phyloP scores from a whole-genome alignment of 1,139 yeast genomes.

The Saccharomyces pastorianus region DNA sequence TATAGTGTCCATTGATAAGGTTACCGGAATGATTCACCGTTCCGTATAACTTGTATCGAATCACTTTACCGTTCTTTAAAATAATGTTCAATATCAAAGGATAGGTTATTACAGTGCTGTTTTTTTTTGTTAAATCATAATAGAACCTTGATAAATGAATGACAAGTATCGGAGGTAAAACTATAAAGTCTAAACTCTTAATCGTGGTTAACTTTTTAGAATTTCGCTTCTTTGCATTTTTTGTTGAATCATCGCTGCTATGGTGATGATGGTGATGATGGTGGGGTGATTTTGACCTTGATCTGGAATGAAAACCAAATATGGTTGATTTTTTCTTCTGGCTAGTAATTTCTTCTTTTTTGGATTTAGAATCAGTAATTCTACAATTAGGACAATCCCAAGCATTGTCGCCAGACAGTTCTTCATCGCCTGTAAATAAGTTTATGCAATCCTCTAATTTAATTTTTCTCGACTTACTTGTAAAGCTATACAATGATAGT shows the following conservation, averaged over 20 bases:
- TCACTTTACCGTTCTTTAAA: conserved; percentile 33
- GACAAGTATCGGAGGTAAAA: conserved; percentile 53
- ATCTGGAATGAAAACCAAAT: neutral
- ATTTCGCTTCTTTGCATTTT: conserved; percentile 13
- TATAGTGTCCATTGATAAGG: conserved; percentile 62
- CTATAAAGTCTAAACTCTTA: conserved; percentile 50
- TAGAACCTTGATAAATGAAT: conserved; percentile 55
- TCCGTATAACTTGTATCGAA: conserved; percentile 47
- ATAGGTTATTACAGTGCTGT: conserved; percentile 43
- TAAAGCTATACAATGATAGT: conserved; percentile 15
- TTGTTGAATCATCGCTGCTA: neutral
- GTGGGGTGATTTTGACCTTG: neutral
- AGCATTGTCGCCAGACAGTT: conserved; percentile 58
- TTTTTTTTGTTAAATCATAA: conserved; percentile 46
- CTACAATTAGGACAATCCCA: conserved; percentile 66
- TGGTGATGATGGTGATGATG: neutral
- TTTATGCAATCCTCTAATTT: conserved; percentile 52
- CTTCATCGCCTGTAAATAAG: conserved; percentile 57
- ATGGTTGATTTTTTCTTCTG: neutral
- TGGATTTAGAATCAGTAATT: neutral
- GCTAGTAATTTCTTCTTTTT: neutral
- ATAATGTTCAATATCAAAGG: conserved; percentile 44
- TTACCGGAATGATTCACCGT: conserved; percentile 61
- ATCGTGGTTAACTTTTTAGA: conserved; percentile 33
- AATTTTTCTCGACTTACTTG: conserved; percentile 28